Base-by-base conservation (phyloP, 257 asterid species). In the Forsythia viridissima region DNA sequence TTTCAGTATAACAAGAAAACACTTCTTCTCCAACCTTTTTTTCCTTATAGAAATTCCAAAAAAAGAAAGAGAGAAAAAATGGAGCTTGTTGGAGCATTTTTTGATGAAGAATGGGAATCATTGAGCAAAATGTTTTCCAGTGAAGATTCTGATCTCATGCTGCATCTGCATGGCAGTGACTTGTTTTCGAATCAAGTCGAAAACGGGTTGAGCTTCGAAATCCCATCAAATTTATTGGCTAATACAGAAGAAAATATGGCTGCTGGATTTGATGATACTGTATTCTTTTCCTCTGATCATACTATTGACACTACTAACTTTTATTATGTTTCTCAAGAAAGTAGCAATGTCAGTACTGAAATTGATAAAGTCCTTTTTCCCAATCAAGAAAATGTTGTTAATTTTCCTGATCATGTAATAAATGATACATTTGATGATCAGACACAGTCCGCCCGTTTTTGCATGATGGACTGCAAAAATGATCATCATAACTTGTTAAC, bases 61-160 rank as follows among this genome's bases (percentile, higher is more conserved):
- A 80, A 40, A 51, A 16, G 24, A 57, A 48, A 68, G 11, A 11
- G 9, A 44, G 34, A 9, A 42, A n/a, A 77, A 78, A 91, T 92
- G 96, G 97, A 91, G 83, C 63, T 76, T 44, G 24, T 86, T 75
- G 93, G 84, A 77, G 84, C 87, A 46, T 91, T 91, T 80, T 80
- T 87, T 81, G 93, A 91, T 55, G 93, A 91, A 76, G 97, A 92
- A 77, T 90, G 92, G 93, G 95, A 90, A 15, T 81, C 91, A 40
- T 78, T 91, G 77, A 85, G 88, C 90, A 91, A 78, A 79, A 82
- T 91, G 81, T 90, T 93, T 66, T 82, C 92, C 0, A 77, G n/a
- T 72, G 97, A 90, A 73, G 86, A 90, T 72, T 79, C 87, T 21
- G 86, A 86, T 72, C 77, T 82, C 71, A 46, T 77, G 85, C 76